phyloP scores from a whole-genome alignment of 768 basidiomycete species.

The Mycena rebaudengoi region DNA sequence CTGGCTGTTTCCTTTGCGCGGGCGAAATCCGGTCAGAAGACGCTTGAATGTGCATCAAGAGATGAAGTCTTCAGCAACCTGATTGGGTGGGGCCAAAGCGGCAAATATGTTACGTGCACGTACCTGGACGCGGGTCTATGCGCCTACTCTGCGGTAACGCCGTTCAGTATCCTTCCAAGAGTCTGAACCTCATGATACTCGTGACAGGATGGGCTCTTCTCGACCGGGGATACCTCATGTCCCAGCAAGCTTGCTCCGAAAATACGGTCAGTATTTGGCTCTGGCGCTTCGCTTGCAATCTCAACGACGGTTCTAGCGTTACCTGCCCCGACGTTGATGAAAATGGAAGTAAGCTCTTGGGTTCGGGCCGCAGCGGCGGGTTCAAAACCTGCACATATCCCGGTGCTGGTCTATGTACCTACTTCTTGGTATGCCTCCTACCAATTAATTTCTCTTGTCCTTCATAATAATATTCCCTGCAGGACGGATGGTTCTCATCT shows the following conservation, averaged over 20 bases:
- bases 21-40: too few species aligned
- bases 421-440: not conserved
- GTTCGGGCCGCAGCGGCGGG: not conserved
- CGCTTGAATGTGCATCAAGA: not conserved
- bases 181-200: not conserved
- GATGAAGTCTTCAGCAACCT: not conserved
- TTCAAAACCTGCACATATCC: not conserved
- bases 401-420: not conserved
- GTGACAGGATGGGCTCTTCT: not conserved
- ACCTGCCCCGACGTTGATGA: not conserved
- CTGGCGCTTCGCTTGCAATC: not conserved
- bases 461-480: not conserved
- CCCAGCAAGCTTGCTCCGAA: not conserved
- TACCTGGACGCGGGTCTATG: not conserved
- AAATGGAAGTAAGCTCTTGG: not conserved
- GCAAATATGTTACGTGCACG: not conserved
- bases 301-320: not conserved
- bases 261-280: not conserved
- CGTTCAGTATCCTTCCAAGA: too few species aligned
- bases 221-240: not conserved
- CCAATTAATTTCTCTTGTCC: not conserved
- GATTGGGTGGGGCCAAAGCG: not conserved
- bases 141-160: not conserved
- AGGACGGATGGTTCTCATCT: conserved; percentile 1
- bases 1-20: too few species aligned